Evolutionary conservation across 768 basidiomycete species (phyloP).

Genomic region (Coprinopsis strossmayeri): DNA sequence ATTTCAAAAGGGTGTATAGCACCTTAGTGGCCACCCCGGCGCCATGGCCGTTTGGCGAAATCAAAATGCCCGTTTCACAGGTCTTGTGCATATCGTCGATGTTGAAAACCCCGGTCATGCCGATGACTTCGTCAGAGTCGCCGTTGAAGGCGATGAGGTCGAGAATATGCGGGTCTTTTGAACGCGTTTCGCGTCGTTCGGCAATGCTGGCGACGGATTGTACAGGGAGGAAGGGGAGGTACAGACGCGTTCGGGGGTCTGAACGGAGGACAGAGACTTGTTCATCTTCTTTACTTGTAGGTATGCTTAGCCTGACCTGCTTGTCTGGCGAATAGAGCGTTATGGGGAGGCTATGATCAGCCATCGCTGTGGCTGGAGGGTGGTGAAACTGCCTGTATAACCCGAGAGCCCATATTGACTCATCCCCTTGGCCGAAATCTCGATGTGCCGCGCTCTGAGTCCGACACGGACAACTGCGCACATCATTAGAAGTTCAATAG

Average conservation of each 20-base stretch:
- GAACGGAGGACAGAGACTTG: conserved; percentile 25
- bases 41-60: conserved; percentile 29
- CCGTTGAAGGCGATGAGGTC: conserved; percentile 32
- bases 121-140: conserved; percentile 24
- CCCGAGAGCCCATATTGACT: no score
- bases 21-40: conserved; percentile 35
- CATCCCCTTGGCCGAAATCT: no score
- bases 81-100: conserved; percentile 26
- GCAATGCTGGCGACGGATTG: conserved; percentile 29
- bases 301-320: conserved; percentile 27
- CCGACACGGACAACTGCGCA: no score
- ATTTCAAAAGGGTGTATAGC: conserved; percentile 30
- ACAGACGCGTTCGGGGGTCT: conserved; percentile 30
- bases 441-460: no score
- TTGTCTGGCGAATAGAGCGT: conserved; percentile 25
- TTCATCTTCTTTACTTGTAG: conserved; percentile 27
- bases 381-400: background rate
- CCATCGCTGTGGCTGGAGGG: background rate
- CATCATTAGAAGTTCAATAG: no score
- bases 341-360: background rate
- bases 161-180: conserved; percentile 22
- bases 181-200: conserved; percentile 25
- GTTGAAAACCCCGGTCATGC: conserved; percentile 29
- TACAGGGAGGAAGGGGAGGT: conserved; percentile 31
- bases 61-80: conserved; percentile 36